phyloP scores from a whole-genome alignment of 805 yeast genomes.

The Jamesozyma lodderae region DNA sequence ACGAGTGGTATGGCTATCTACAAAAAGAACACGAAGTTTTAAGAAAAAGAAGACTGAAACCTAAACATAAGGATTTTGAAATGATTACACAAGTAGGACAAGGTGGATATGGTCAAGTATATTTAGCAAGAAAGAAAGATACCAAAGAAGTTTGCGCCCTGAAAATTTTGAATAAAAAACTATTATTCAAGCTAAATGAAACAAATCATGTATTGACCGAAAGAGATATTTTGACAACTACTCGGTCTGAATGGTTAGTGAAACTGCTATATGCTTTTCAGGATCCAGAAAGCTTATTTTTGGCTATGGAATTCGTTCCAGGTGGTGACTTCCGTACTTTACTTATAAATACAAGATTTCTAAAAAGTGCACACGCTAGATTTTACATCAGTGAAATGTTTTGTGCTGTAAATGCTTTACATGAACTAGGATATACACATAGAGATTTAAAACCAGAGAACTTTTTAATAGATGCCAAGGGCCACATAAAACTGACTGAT shows the following conservation, averaged over 20 bases:
- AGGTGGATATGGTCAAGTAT: conserved; percentile 99
- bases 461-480: conserved; percentile 66
- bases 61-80: conserved; percentile 90
- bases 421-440: conserved; percentile 91
- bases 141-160: conserved; percentile 93
- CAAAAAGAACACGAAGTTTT: conserved; percentile 78
- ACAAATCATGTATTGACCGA: conserved; percentile 93
- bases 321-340: conserved; percentile 98
- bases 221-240: conserved; percentile 92
- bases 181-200: conserved; percentile 83
- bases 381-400: conserved; percentile 96
- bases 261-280: conserved; percentile 91
- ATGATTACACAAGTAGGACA: conserved; percentile 98
- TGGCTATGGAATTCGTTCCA: conserved; percentile 99
- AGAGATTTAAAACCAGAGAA: conserved; percentile 95
- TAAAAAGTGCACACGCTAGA: conserved; percentile 91
- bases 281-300: conserved; percentile 76
- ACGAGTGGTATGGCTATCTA: conserved; percentile 67
- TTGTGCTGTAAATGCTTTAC: conserved; percentile 85
- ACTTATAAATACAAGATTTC: conserved; percentile 83
- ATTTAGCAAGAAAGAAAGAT: conserved; percentile 85
- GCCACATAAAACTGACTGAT: conserved; percentile 75
- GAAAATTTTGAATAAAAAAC: conserved; percentile 79
- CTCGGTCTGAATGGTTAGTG: conserved; percentile 93
- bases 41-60: conserved; percentile 83